Evolutionary conservation across 441 rosid genomes (phyloP), one percentile per base, ranked within the genome.

Genomic region (Eutrema salsugineum): DNA sequence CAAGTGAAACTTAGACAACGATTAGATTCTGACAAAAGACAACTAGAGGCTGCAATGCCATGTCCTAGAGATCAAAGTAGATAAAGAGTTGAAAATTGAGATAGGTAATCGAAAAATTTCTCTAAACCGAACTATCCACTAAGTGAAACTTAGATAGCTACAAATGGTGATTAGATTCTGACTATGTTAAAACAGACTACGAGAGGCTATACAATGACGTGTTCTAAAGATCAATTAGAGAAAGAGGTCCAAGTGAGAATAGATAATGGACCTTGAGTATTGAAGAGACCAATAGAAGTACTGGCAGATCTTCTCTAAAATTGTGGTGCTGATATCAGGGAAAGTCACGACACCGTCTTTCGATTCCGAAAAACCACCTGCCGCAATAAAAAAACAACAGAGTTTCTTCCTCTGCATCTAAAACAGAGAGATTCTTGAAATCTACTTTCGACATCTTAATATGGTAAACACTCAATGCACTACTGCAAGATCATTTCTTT

Each of bases 221-320:
- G 61, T 12, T 12, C 19, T 24, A 64, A 63, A 27, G 50, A 35
- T 50, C 36, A 59, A 44, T 0, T 5, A 14, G 16, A 11, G 58
- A 5, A 33, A 35, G 38, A 11, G 16, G 8, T 5, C 20, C 17
- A 42, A 33, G 48, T 2, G 59, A 73, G 3, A 50, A 19, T 30
- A 42, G 65, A 51, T 27, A 70, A 63, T 55, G 59, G 17, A 89
- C 97, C 87, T 94, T 51, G 97, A 87, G 61, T 86, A 94, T 73
- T 91, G 96, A 68, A 91, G 90, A 70, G 97, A 90, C 99, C 97
- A 94, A 63, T 94, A 86, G 70, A 94, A 94, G 76, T 91, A 94
- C 62, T 94, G 94, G 68, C 97, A 94, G 48, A 94, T 92, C 91
- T 91, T 94, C 93, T 94, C 97, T 5, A 94, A 81, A 77, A 94